These are phyloP conservation scores for Ganoderma leucocontextum DNA, from an alignment of 1,284 basidiomycete genomes.

Conservation along the genomic window DNA sequence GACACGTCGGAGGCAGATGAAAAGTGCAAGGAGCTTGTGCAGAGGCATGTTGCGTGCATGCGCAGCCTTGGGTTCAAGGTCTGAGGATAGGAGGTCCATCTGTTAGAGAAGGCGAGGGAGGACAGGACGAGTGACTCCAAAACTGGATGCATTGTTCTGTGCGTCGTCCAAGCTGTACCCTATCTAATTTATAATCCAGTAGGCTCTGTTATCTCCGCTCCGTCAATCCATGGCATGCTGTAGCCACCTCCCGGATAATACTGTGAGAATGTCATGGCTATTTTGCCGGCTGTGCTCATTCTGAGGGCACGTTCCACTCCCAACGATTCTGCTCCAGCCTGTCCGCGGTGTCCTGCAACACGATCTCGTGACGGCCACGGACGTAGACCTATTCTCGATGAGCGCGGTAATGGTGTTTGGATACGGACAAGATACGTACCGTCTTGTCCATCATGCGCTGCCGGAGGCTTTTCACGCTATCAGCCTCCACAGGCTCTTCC, in stretches of 20 bases:
- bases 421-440: constrained; percentile 41
- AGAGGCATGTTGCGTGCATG: constrained; percentile 92
- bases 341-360: constrained; percentile 42
- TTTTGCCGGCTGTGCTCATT: constrained; percentile 15
- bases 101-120: background rate
- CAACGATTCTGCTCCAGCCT: constrained; percentile 42
- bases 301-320: constrained; percentile 38
- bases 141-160: background rate
- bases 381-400: constrained; percentile 40
- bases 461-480: constrained; percentile 61
- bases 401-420: background rate
- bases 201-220: background rate
- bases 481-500: constrained; percentile 64
- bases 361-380: constrained; percentile 39
- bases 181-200: constrained; percentile 2
- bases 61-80: constrained; percentile 86
- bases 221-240: background rate
- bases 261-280: background rate
- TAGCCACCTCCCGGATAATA: background rate
- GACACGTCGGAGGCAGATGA: constrained; percentile 75
- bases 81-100: constrained; percentile 39
- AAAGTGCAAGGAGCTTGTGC: constrained; percentile 84
- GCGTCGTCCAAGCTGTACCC: constrained; percentile 4
- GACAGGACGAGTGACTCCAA: background rate
- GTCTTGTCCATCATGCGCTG: constrained; percentile 67